These are phyloP conservation scores for Neonectria faginata DNA, from an alignment of 2,329 filamentous ascomycete species.

Conservation along the genomic window DNA sequence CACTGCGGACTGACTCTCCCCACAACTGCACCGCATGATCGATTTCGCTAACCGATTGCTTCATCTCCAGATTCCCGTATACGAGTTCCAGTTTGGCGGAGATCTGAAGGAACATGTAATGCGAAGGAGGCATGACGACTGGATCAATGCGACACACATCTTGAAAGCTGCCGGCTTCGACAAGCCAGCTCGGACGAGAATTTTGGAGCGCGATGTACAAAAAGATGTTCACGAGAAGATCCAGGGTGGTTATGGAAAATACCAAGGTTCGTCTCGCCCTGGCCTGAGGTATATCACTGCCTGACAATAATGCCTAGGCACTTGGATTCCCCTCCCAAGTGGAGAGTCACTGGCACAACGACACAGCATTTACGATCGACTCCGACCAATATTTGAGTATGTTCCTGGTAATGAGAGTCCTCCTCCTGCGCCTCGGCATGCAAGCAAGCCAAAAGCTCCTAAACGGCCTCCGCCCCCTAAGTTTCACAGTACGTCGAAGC, in stretches of 20 bases:
- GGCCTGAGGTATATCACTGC: background rate
- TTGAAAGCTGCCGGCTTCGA: conserved; percentile 97
- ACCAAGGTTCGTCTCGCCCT: conserved; percentile 74
- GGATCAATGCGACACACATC: conserved; percentile 99
- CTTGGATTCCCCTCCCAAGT: conserved; percentile 91
- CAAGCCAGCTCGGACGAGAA: conserved; percentile 93
- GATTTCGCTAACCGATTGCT: conserved; percentile 22
- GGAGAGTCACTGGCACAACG: conserved; percentile 86
- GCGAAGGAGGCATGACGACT: conserved; percentile 91
- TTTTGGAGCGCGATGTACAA: conserved; percentile 95
- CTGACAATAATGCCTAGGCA: conserved; percentile 67
- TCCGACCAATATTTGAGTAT: conserved; percentile 91
- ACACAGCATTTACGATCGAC: conserved; percentile 86
- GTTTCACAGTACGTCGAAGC: conserved; percentile 56
- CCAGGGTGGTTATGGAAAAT: conserved; percentile 98
- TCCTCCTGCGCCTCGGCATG: conserved; percentile 92
- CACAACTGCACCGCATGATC: background rate
- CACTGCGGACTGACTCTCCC: conserved; percentile 8
- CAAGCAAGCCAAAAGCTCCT: conserved; percentile 84
- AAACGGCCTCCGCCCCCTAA: conserved; percentile 69
- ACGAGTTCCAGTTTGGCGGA: conserved; percentile 87
- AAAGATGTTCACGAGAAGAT: conserved; percentile 98
- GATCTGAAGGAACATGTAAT: conserved; percentile 91
- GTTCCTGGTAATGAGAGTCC: conserved; percentile 86
- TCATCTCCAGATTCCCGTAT: conserved; percentile 82